These are phyloP conservation scores for Amphichorda felina DNA, from an alignment of 2,329 filamentous ascomycete genomes.

Conservation along the genomic window DNA sequence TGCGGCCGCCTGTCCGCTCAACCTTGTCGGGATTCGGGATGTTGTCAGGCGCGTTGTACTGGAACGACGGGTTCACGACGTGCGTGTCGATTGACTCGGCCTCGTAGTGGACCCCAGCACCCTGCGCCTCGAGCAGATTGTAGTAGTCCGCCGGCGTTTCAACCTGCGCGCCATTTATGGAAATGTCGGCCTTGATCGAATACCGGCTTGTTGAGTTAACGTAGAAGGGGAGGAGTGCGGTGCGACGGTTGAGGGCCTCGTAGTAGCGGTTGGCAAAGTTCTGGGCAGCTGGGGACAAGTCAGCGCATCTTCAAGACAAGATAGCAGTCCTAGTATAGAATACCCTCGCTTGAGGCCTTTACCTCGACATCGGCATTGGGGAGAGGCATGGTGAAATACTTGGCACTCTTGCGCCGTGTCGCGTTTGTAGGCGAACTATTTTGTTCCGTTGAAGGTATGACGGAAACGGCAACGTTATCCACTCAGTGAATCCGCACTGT, in stretches of 20 bases:
- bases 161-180: conserved; percentile 65
- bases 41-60: conserved; percentile 39
- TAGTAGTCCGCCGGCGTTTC: conserved; percentile 53
- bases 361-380: conserved; percentile 30
- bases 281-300: conserved; percentile 45
- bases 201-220: conserved; percentile 43
- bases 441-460: background rate
- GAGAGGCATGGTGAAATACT: conserved; percentile 16
- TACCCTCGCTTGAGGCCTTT: conserved; percentile 34
- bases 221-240: conserved; percentile 58
- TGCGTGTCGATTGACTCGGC: conserved; percentile 68
- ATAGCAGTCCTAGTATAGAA: too few species aligned
- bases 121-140: conserved; percentile 53
- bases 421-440: background rate
- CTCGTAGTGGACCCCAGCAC: conserved; percentile 52
- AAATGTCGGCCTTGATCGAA: conserved; percentile 52
- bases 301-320: too few species aligned
- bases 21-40: conserved; percentile 24
- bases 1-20: conserved; percentile 40
- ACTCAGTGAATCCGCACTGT: conserved; percentile 6
- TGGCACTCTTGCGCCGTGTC: background rate
- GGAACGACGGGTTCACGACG: conserved; percentile 59
- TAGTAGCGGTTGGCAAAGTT: conserved; percentile 67
- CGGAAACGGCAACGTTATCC: conserved; percentile 8
- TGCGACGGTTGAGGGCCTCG: conserved; percentile 53